phyloP scores from a whole-genome alignment of 345 rosid genomes.

The Heritiera littoralis region DNA sequence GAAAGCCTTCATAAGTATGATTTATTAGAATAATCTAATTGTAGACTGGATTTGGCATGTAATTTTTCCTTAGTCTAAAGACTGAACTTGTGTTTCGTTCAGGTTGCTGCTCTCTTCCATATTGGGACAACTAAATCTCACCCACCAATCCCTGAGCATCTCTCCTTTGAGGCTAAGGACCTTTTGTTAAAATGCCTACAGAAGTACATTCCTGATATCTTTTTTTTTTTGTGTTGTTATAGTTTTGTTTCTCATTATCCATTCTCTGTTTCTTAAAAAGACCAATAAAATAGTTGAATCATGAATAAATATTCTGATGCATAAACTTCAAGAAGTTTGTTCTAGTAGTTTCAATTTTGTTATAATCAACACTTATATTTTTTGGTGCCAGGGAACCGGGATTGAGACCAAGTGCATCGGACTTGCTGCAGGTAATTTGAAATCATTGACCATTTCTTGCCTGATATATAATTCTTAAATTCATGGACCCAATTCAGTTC shows the following conservation, averaged over 20 bases:
- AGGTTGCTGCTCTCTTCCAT: slow-evolving; percentile 96
- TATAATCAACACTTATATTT: background rate
- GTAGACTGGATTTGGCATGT: background rate
- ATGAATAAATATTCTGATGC: background rate
- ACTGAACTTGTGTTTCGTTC: slow-evolving; percentile 29
- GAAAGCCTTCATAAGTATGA: background rate
- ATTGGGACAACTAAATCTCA: slow-evolving; percentile 92
- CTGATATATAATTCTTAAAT: background rate
- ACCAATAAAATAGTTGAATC: background rate
- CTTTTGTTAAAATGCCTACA: slow-evolving; percentile 80
- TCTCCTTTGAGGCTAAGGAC: slow-evolving; percentile 81
- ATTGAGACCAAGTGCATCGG: slow-evolving; percentile 71
- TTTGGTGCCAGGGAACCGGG: slow-evolving; percentile 72
- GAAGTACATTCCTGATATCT: slow-evolving; percentile 45
- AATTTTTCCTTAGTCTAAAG: slow-evolving; percentile 22
- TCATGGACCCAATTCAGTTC: no score
- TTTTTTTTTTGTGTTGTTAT: background rate
- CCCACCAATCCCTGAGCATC: slow-evolving; percentile 93
- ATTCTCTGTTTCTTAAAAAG: background rate
- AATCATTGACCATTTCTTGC: background rate
- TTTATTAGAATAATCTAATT: slow-evolving; percentile 1
- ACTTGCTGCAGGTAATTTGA: slow-evolving; percentile 63
- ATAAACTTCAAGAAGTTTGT: background rate
- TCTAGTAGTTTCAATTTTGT: background rate
- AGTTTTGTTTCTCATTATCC: background rate